Conservation (phyloP, 768 basidiomycete species). For the Hygrophorus pudorinus region DNA sequence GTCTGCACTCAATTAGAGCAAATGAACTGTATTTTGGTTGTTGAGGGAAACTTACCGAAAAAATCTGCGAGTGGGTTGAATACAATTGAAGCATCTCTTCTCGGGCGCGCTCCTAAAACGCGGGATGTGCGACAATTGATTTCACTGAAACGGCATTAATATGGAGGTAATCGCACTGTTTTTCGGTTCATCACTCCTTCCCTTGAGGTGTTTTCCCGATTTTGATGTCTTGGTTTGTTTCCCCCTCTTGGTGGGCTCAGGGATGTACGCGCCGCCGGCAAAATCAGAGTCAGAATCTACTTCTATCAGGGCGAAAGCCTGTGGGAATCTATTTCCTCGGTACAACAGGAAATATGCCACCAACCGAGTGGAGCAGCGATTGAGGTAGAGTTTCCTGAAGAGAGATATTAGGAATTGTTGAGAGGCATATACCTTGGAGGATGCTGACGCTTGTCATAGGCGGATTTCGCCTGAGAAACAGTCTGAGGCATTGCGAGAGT, state of each 20-base stretch:
- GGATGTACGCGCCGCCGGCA: constrained; percentile 28
- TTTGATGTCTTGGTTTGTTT: constrained; percentile 18
- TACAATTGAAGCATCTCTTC: background rate
- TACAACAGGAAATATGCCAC: constrained; percentile 7
- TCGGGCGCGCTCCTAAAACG: background rate
- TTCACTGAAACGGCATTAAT: too few species aligned
- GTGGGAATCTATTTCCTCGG: background rate
- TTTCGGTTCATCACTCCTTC: constrained; percentile 11
- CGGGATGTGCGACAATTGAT: background rate
- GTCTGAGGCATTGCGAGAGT: too few species aligned
- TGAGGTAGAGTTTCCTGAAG: constrained; percentile 22
- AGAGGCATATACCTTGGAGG: background rate
- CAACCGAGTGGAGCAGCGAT: constrained; percentile 28
- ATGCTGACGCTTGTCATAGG: too few species aligned
- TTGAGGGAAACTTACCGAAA: constrained; percentile 21
- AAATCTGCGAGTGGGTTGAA: constrained; percentile 26
- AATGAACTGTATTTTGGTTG: too few species aligned
- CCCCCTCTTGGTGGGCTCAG: constrained; percentile 20
- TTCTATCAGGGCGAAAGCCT: constrained; percentile 19
- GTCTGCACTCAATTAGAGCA: constrained; percentile 18
- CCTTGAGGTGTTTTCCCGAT: constrained; percentile 16
- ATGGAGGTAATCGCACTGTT: background rate
- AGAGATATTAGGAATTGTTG: background rate
- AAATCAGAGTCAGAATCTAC: constrained; percentile 43
- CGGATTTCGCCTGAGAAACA: too few species aligned